phyloP scores from a whole-genome alignment of 305 asterid species.

The Fraxinus dipetala region DNA sequence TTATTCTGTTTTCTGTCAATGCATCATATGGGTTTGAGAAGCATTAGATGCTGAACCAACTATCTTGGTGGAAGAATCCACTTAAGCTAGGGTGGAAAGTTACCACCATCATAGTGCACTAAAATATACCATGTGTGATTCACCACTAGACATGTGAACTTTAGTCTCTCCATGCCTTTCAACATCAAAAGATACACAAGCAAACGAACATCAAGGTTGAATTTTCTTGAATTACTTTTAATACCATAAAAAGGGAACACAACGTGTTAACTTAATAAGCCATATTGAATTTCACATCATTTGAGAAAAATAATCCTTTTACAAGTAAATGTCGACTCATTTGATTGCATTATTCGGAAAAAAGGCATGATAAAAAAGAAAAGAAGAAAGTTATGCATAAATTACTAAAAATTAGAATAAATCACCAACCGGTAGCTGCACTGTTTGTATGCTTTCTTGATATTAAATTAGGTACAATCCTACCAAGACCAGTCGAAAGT shows the following conservation, averaged over 20 bases:
- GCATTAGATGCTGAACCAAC: not conserved
- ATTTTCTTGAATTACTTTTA: not conserved
- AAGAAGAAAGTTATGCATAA: not conserved
- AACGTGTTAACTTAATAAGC: not conserved
- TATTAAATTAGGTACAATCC: constrained; percentile 94
- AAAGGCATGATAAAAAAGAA: not conserved
- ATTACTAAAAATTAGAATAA: constrained; percentile 16
- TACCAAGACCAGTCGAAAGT: constrained; percentile 90
- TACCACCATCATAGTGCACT: not conserved
- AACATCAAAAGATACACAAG: not conserved
- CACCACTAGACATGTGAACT: not conserved
- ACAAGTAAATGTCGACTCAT: not conserved
- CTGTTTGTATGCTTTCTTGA: constrained; percentile 94
- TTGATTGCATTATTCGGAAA: not conserved
- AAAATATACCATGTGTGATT: not conserved
- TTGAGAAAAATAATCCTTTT: not conserved
- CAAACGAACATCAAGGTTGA: not conserved
- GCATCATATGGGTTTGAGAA: not conserved
- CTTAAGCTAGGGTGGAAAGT: not conserved
- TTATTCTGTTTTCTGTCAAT: not conserved
- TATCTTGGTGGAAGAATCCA: not conserved
- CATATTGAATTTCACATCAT: not conserved
- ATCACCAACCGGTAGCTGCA: constrained; percentile 76
- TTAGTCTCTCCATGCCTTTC: not conserved
- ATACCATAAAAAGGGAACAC: not conserved